phyloP scores from a whole-genome alignment of 192 early-diverging fungal species.

The Linnemannia zychae region DNA sequence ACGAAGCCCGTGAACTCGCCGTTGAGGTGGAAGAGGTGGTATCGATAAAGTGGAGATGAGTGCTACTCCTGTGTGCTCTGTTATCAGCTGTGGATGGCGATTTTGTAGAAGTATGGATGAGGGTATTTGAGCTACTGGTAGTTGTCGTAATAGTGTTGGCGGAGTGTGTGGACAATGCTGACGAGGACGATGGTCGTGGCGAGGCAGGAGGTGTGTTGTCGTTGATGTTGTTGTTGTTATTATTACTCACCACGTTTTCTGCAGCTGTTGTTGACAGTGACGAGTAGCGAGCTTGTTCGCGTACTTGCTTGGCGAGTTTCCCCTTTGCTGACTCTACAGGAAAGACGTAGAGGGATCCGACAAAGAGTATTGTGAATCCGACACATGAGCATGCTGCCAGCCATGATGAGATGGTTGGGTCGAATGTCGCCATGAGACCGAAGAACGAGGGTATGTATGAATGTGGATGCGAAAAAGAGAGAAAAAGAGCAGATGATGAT shows the following conservation, averaged over 20 bases:
- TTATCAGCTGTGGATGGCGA: constrained; percentile 11
- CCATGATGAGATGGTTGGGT: constrained; percentile 38
- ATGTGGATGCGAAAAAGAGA: background rate
- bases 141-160: background rate
- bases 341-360: constrained; percentile 72
- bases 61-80: constrained; percentile 19
- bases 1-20: background rate
- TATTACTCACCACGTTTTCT: background rate
- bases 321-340: constrained; percentile 9
- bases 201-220: constrained; percentile 17
- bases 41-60: constrained; percentile 10
- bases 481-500: background rate
- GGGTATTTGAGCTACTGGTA: background rate
- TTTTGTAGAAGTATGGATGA: background rate
- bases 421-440: constrained; percentile 27
- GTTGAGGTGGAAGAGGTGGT: background rate
- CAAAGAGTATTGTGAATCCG: constrained; percentile 66
- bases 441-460: background rate
- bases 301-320: constrained; percentile 15
- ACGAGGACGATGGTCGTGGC: constrained; percentile 26
- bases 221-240: background rate
- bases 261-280: background rate
- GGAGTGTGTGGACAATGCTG: constrained; percentile 10
- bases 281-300: constrained; percentile 31
- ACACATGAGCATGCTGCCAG: constrained; percentile 63